A percentile compares a stretch with the other conserved stretches of the same genome.
These are phyloP conservation scores for Harringtonia lauricola DNA, from an alignment of 2,329 filamentous ascomycete species.

Conservation along the genomic window DNA sequence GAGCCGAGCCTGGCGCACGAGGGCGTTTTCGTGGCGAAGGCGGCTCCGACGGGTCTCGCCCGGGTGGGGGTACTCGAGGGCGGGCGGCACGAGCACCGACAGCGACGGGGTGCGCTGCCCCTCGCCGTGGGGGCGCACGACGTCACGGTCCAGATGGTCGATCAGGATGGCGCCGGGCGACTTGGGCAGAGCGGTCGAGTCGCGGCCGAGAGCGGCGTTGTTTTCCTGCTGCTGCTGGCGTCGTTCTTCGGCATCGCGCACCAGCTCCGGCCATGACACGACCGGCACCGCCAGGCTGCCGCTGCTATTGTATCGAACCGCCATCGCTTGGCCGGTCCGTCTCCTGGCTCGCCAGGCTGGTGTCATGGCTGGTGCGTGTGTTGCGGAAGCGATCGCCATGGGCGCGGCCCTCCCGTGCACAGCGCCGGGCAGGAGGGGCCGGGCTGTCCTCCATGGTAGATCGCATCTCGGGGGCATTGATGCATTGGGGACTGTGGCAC, in stretches of 20 bases:
- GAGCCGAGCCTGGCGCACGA: slow-evolving; percentile 25
- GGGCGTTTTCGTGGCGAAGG: slow-evolving; percentile 13
- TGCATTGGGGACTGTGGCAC: slow-evolving; percentile 1
- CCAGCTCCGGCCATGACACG: slow-evolving; percentile 4
- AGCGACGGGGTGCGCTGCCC: slow-evolving; percentile 2
- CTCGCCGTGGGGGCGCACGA: slow-evolving; percentile 5
- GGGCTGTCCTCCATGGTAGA: slow-evolving; percentile 5
- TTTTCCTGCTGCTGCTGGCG: neutral
- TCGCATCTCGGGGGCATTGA: slow-evolving; percentile 9
- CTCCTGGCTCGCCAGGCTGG: neutral
- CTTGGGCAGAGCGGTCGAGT: neutral
- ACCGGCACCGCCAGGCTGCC: neutral
- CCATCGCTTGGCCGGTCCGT: neutral
- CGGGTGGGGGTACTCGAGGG: slow-evolving; percentile 11
- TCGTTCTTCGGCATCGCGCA: slow-evolving; percentile 1
- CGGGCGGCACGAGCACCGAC: slow-evolving; percentile 19
- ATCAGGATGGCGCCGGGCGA: slow-evolving; percentile 11
- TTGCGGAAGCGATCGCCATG: too few relatives aligned
- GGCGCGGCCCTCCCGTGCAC: neutral
- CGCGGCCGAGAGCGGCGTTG: neutral
- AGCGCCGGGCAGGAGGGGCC: neutral
- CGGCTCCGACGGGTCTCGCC: slow-evolving; percentile 14
- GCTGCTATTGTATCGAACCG: neutral
- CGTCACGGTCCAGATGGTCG: slow-evolving; percentile 13
- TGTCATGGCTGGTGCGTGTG: neutral